These are phyloP conservation scores for Tuber indicum DNA, from an alignment of 495 filamentous ascomycete species.

Conservation along the genomic window DNA sequence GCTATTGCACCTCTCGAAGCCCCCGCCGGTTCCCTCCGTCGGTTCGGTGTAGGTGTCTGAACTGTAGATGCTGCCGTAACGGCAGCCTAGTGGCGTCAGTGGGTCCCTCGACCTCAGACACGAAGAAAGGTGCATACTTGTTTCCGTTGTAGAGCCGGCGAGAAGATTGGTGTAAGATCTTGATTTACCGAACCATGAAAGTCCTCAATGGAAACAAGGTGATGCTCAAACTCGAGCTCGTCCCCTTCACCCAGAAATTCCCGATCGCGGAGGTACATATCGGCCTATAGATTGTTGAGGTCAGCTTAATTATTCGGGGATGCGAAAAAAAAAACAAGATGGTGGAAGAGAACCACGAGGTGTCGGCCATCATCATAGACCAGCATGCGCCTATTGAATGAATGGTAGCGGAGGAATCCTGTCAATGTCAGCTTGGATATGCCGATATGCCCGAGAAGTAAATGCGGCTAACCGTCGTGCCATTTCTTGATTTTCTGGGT, in stretches of 20 bases:
- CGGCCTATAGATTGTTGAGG: conserved; percentile 18
- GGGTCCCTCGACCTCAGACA: background rate
- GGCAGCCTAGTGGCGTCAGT: background rate
- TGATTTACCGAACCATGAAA: conserved; percentile 38
- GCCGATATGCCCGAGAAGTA: background rate
- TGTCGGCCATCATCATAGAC: conserved; percentile 38
- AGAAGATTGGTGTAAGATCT: conserved; percentile 36
- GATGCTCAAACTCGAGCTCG: conserved; percentile 41
- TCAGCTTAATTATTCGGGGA: conserved; percentile 10
- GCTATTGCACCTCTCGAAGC: background rate
- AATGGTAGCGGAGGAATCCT: conserved; percentile 42
- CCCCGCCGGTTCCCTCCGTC: background rate
- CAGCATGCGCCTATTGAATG: conserved; percentile 39
- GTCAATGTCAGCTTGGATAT: conserved; percentile 7
- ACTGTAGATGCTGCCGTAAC: background rate
- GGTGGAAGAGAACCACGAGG: conserved; percentile 28
- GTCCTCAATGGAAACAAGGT: conserved; percentile 41
- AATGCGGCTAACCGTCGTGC: conserved; percentile 37
- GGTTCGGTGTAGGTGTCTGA: background rate
- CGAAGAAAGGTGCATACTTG: conserved; percentile 11
- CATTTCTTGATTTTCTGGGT: conserved; percentile 42
- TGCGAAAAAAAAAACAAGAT: background rate
- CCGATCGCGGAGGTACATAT: conserved; percentile 38
- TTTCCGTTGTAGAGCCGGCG: conserved; percentile 34
- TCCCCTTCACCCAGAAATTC: conserved; percentile 35